Conservation (phyloP, 2,329 filamentous ascomycete species). For the Fusarium odoratissimum region DNA sequence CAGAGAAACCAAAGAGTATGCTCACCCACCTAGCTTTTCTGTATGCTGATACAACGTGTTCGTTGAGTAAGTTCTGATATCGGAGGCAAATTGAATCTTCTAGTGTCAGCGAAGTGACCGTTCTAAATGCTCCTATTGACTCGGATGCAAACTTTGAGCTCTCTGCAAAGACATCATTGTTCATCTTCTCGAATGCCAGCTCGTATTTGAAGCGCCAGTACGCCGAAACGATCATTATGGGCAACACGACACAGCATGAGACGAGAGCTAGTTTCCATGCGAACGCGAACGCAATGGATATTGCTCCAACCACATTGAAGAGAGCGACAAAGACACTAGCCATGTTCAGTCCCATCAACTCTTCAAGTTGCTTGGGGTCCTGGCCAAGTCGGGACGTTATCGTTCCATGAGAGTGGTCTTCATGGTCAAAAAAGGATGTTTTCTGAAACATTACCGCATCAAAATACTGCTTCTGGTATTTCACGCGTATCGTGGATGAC, state of each 20-base stretch:
- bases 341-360: constrained; percentile 73
- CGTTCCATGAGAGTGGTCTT: constrained; percentile 69
- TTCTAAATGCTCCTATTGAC: constrained; percentile 78
- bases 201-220: constrained; percentile 69
- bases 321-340: constrained; percentile 71
- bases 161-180: constrained; percentile 74
- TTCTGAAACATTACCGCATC: constrained; percentile 69
- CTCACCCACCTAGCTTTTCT: constrained; percentile 71
- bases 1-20: constrained; percentile 75
- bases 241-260: constrained; percentile 69
- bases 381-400: constrained; percentile 66
- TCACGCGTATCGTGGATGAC: constrained; percentile 61
- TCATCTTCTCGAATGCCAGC: constrained; percentile 76
- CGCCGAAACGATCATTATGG: constrained; percentile 59
- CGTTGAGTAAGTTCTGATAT: constrained; percentile 68
- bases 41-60: constrained; percentile 70
- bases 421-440: constrained; percentile 69
- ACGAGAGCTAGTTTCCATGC: constrained; percentile 83
- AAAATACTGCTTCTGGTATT: constrained; percentile 71
- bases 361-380: constrained; percentile 70
- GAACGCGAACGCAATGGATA: constrained; percentile 76
- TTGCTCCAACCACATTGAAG: constrained; percentile 72
- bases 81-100: constrained; percentile 72
- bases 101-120: constrained; percentile 76
- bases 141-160: constrained; percentile 82